Evolutionary conservation across 805 yeast genomes (phyloP).

Genomic region (Suhomyces sp.): DNA sequence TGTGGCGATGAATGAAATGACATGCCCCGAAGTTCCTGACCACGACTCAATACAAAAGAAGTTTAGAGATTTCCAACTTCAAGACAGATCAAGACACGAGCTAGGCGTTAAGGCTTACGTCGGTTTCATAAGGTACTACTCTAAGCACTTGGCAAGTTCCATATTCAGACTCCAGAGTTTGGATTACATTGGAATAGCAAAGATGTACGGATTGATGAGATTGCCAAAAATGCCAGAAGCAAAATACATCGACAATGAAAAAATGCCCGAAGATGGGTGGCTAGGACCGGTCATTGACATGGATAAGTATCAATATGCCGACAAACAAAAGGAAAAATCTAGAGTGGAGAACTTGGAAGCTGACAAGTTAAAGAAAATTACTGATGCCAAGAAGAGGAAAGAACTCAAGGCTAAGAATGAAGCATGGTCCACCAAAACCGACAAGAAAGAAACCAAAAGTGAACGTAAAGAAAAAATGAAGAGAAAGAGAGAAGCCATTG

Average conservation of each 20-base stretch:
- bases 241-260: constrained; percentile 42
- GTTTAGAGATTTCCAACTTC: constrained; percentile 53
- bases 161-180: constrained; percentile 73
- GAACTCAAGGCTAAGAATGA: constrained; percentile 51
- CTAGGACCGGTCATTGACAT: constrained; percentile 59
- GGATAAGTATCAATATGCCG: constrained; percentile 64
- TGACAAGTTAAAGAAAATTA: constrained; percentile 34
- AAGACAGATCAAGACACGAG: constrained; percentile 81
- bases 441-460: constrained; percentile 56
- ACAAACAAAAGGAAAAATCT: constrained; percentile 58
- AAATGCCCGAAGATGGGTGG: constrained; percentile 75
- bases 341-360: constrained; percentile 59
- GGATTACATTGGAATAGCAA: constrained; percentile 71
- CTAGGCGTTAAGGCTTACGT: constrained; percentile 76
- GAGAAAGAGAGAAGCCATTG: constrained; percentile 66
- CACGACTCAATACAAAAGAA: constrained; percentile 25
- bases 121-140: constrained; percentile 76
- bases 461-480: constrained; percentile 68
- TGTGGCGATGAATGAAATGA: constrained; percentile 47
- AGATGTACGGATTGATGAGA: constrained; percentile 74
- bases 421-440: constrained; percentile 78
- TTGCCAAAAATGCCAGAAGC: constrained; percentile 95
- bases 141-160: constrained; percentile 84
- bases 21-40: constrained; percentile 19
- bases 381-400: constrained; percentile 41